Conservation (phyloP, 345 rosid species). For the Litchi chinensis region DNA sequence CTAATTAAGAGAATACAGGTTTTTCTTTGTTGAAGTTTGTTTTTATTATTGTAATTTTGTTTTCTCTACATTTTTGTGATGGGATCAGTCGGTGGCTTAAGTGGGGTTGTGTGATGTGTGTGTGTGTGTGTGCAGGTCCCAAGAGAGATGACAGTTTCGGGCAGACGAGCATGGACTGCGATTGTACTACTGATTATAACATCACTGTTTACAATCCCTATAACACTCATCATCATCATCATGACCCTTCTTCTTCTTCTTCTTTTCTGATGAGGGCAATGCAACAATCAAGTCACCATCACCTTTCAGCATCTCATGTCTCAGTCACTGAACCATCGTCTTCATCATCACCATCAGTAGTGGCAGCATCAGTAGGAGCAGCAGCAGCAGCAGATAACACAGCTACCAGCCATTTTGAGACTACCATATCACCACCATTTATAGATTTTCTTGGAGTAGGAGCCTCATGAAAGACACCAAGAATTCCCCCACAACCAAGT, state of each 20-base stretch:
- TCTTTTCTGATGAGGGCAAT: constrained; percentile 22
- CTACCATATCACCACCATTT: constrained; percentile 42
- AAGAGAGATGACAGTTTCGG: constrained; percentile 28
- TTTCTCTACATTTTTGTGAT: neutral
- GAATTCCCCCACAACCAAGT: constrained; percentile 20
- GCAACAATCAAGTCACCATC: constrained; percentile 31
- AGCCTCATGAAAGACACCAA: constrained; percentile 24
- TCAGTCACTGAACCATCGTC: constrained; percentile 45
- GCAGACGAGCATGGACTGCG: constrained; percentile 25
- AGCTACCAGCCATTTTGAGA: constrained; percentile 31
- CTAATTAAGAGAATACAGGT: too few species aligned
- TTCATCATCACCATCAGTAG: constrained; percentile 37
- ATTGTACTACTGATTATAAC: neutral
- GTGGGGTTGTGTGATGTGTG: neutral
- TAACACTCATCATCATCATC: constrained; percentile 8
- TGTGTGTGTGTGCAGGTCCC: constrained; percentile 29
- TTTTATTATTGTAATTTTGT: too few species aligned
- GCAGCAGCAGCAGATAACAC: constrained; percentile 32
- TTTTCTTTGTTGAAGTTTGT: too few species aligned
- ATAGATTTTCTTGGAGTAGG: constrained; percentile 70
- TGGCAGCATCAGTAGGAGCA: constrained; percentile 17
- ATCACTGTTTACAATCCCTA: constrained; percentile 27
- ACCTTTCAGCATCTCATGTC: constrained; percentile 42
- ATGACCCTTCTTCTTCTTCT: neutral
- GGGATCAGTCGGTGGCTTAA: neutral